Conservation (phyloP, 495 filamentous ascomycete genomes). For the Xylaria sp. region DNA sequence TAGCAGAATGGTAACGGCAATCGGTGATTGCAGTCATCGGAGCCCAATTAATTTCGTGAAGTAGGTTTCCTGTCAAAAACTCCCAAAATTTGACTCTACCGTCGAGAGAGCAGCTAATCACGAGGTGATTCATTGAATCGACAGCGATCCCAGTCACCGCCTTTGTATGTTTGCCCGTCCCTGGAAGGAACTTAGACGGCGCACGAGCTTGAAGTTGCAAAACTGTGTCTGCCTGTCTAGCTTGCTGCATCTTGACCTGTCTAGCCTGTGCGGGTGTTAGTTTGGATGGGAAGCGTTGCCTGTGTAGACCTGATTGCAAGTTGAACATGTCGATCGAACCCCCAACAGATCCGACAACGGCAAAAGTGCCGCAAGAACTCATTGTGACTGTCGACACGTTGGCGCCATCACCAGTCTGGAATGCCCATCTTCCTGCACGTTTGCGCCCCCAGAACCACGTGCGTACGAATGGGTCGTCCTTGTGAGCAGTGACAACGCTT, state of each 20-base stretch:
- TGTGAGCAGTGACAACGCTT: constrained; percentile 93
- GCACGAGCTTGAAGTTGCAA: constrained; percentile 52
- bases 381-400: constrained; percentile 88
- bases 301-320: constrained; percentile 87
- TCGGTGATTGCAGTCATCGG: constrained; percentile 78
- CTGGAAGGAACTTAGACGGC: constrained; percentile 49
- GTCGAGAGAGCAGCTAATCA: constrained; percentile 87
- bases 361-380: constrained; percentile 92
- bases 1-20: constrained; percentile 78
- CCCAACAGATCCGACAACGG: constrained; percentile 81
- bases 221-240: constrained; percentile 54
- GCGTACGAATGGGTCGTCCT: constrained; percentile 79
- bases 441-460: constrained; percentile 99
- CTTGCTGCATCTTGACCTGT: constrained; percentile 64
- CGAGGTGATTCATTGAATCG: constrained; percentile 79
- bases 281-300: constrained; percentile 81
- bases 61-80: constrained; percentile 75
- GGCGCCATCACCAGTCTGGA: constrained; percentile 82
- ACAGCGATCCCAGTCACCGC: constrained; percentile 85
- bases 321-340: constrained; percentile 94
- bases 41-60: constrained; percentile 85
- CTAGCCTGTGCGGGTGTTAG: constrained; percentile 69
- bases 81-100: constrained; percentile 99
- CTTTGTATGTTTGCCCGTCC: constrained; percentile 73
- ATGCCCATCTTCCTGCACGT: constrained; percentile 89